These are phyloP conservation scores for Avicennia marina DNA, from an alignment of 257 asterid genomes.

Conservation along the genomic window DNA sequence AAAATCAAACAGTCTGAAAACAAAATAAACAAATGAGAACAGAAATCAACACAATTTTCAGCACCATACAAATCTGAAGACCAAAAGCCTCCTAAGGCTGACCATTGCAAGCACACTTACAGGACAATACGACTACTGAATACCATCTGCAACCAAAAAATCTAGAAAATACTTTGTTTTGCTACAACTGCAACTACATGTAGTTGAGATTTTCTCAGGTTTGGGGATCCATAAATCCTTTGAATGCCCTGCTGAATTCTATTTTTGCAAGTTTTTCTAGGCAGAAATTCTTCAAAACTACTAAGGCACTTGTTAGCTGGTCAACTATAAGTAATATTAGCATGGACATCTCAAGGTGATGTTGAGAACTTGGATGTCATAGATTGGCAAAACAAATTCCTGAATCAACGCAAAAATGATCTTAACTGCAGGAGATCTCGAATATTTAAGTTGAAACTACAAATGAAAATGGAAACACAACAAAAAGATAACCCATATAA, in stretches of 20 bases:
- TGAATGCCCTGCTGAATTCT: neutral
- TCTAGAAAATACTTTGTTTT: neutral
- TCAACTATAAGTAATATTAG: too few relatives aligned
- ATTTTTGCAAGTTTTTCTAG: neutral
- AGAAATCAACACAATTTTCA: neutral
- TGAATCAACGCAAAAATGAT: neutral
- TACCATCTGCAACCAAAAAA: neutral
- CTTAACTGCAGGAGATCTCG: neutral
- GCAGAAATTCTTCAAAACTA: neutral
- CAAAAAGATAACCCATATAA: neutral
- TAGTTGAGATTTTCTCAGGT: neutral
- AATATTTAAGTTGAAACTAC: neutral
- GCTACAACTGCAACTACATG: neutral
- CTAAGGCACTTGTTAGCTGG: neutral
- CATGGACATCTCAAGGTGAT: neutral
- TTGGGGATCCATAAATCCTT: neutral
- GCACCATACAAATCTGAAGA: neutral
- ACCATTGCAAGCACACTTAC: constrained; percentile 1
- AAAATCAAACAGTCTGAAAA: neutral
- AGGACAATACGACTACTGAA: neutral
- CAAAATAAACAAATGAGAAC: neutral
- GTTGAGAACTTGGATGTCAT: neutral
- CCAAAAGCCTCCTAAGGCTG: neutral
- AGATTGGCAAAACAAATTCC: neutral
- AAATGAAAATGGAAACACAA: neutral